Evolutionary conservation across 2,329 filamentous ascomycete genomes (phyloP).

Genomic region (Volutella citrinella): DNA sequence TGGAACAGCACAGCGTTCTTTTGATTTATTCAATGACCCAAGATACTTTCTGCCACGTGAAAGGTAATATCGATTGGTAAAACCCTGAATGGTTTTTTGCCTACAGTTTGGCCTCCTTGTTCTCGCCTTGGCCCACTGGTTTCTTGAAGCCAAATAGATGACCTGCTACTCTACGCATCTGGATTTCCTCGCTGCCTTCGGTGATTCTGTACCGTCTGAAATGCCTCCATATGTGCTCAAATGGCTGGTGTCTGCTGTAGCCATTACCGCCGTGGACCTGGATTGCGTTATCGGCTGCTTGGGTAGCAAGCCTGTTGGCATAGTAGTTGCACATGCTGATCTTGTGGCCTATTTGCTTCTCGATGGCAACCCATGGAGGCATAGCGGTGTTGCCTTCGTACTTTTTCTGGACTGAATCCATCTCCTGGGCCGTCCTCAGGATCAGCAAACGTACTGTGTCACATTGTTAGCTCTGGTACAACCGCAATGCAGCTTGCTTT

Average conservation of each 20-base stretch:
- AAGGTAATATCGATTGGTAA: no score
- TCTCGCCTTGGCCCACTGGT: no score
- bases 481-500: no score
- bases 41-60: no score
- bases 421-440: conserved; percentile 12
- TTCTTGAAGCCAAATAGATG: conserved; percentile 15
- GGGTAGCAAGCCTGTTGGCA: conserved; percentile 11
- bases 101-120: no score
- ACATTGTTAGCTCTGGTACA: no score
- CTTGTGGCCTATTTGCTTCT: conserved; percentile 15
- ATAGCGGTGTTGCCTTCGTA: not conserved
- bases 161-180: conserved; percentile 14
- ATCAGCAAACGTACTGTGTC: conserved; percentile 15
- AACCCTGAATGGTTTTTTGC: no score
- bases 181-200: conserved; percentile 16
- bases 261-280: conserved; percentile 17
- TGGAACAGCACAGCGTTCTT: no score
- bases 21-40: no score
- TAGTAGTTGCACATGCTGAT: conserved; percentile 19
- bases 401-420: conserved; percentile 9
- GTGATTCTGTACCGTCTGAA: conserved; percentile 15
- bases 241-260: conserved; percentile 13
- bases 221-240: conserved; percentile 17
- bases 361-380: conserved; percentile 15
- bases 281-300: conserved; percentile 15